Conservation (phyloP, 2,329 filamentous ascomycete species). For the Plenodomus biglobosus region DNA sequence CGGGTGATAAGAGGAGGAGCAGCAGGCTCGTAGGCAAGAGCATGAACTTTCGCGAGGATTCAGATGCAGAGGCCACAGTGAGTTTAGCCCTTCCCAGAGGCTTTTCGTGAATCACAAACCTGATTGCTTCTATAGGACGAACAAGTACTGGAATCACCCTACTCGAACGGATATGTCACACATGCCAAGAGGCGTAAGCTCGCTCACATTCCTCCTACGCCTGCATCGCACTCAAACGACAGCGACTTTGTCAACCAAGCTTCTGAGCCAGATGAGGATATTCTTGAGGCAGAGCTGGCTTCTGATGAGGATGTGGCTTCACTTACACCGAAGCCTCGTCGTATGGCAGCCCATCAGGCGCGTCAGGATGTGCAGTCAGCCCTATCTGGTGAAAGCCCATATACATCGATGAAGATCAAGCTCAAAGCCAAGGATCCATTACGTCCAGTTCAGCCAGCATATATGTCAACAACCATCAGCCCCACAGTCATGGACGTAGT, state of each 20-base stretch:
- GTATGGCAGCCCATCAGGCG: slow-evolving; percentile 14
- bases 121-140: slow-evolving; percentile 7
- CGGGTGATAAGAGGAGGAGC: slow-evolving; percentile 10
- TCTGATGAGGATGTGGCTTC: slow-evolving; percentile 1
- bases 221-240: slow-evolving; percentile 10
- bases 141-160: slow-evolving; percentile 4
- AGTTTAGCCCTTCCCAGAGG: neutral
- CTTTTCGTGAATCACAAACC: neutral
- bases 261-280: slow-evolving; percentile 14
- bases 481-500: slow-evolving; percentile 11
- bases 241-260: slow-evolving; percentile 19
- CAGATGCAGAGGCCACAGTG: slow-evolving; percentile 9
- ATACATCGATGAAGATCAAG: neutral
- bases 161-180: slow-evolving; percentile 2
- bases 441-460: neutral
- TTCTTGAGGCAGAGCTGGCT: slow-evolving; percentile 2
- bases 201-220: neutral
- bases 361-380: slow-evolving; percentile 11
- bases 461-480: slow-evolving; percentile 4
- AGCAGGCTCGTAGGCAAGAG: slow-evolving; percentile 10
- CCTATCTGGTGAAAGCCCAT: neutral
- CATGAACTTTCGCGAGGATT: slow-evolving; percentile 7
- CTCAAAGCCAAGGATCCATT: neutral
- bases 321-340: slow-evolving; percentile 1
- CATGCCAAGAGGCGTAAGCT: slow-evolving; percentile 16